Evolutionary conservation across 257 asterid genomes (phyloP), one percentile per base, ranked within the genome.

Genomic region (Nicotiana sylvestris): DNA sequence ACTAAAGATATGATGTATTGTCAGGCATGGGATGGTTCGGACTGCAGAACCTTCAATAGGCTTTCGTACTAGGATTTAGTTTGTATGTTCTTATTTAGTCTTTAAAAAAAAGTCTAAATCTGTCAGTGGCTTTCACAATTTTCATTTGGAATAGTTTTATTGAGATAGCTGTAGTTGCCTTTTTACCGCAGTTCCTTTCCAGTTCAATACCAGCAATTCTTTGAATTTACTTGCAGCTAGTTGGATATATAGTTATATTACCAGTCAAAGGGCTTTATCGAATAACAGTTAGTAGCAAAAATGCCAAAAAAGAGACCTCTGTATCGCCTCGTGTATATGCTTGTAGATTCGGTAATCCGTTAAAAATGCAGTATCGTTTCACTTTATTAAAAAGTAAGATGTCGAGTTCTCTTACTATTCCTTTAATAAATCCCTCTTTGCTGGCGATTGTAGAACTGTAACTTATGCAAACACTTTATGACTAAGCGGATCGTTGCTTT

Each of bases 1-100:
- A 29, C 76, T 78, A 58, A 58, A 83, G 49, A 83, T 83, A 8
- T 83, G 81, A 83, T 83, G 69, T 37, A 9, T 37, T 8, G 49
- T 29, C 8, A 2, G 25, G 83, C 30, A 51, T 76, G 37, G 62
- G 58, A 80, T 80, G 76, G 43, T 66, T 15, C 33, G 51, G 68
- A 68, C 49, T 83, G 37, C 82, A 66, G 39, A 83, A 83, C 78
- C 70, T 77, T 77, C 39, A 30, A 29, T 55, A 62, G 32, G 77
- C 58, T 77, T 77, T 77, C 56, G 64, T 83, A 25, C 80, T 78
- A 61, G 55, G 78, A 15, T 51, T 76, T 29, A 76, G 39, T 51
- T 53, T 51, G 64, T 21, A 8, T 8, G 80, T 55, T 21, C 53
- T 9, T 29, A 51, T 76, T 46, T 76, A 76, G 80, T 76, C 46